Base-by-base conservation (phyloP, 192 early-diverging fungal species). In the Podila epicladia region DNA sequence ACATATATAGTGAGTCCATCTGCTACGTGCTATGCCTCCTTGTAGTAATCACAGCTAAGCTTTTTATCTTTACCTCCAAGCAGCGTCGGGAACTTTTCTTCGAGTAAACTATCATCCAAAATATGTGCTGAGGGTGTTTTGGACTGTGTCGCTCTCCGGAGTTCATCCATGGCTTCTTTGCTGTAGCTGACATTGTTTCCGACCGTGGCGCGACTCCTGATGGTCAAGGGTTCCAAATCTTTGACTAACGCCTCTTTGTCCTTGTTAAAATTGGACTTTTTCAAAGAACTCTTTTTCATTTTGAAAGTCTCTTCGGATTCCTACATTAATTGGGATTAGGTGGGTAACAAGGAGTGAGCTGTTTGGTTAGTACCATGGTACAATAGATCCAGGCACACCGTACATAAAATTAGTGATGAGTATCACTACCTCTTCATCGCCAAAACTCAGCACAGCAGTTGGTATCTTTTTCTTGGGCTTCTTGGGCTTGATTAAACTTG, bases 231-330 rank as follows among this genome's bases (percentile, higher is more conserved):
- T 35, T 75, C 66, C 17, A 50, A 13, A 19, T 45, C 69, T 15
- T 31, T 17, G n/a, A 13, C 48, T 12, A 15, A 31, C 20, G 60
- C 61, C 53, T 83, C 83, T 63, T 63, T 66, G 51, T 72, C 29
- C 64, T 64, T 72, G 61, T 73, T 69, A 37, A 60, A 51, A 2
- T 70, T 68, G 17, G 84, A 57, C 41, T 69, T 68, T 49, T 67
- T 86, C 0, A 85, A 85, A 13, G 82, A 82, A 17, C 65, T 82
- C 35, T 88, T 88, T 68, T 88, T 84, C 7, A 88, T 58, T 58
- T 86, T 73, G 65, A 88, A 86, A 9, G 67, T 74, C 26, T 79
- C 82, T 13, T 72, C 82, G 19, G 83, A 53, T 8, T 71, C 83
- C 77, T 80, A 68, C 41, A 45, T 45, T 13, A 45, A 45, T 45